Conservation (phyloP, 192 early-diverging fungal species). For the Borealophlyctis nickersoniae region DNA sequence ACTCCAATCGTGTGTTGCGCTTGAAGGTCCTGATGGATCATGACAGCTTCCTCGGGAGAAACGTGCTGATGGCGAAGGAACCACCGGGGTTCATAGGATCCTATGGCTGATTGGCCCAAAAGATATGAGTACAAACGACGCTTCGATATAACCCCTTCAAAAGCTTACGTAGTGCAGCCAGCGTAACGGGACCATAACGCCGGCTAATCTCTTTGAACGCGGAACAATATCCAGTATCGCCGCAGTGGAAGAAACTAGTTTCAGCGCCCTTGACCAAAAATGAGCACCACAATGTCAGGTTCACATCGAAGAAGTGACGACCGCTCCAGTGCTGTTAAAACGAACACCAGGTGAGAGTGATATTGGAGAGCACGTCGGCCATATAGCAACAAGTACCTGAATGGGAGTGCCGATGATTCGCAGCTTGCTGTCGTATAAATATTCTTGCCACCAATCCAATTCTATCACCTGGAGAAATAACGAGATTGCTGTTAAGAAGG, state of each 20-base stretch:
- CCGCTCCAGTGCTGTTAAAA: slow-evolving; percentile 39
- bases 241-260: slow-evolving; percentile 50
- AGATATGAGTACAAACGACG: background rate
- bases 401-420: slow-evolving; percentile 40
- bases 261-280: slow-evolving; percentile 43
- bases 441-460: slow-evolving; percentile 60
- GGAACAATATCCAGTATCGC: slow-evolving; percentile 54
- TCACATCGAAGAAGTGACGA: slow-evolving; percentile 43
- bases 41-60: slow-evolving; percentile 49
- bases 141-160: background rate
- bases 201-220: slow-evolving; percentile 52
- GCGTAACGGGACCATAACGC: slow-evolving; percentile 46
- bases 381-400: background rate
- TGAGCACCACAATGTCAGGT: slow-evolving; percentile 48
- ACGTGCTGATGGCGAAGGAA: slow-evolving; percentile 54
- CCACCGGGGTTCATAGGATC: slow-evolving; percentile 48
- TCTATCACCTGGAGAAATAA: slow-evolving; percentile 45
- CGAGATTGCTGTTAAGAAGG: too few species aligned
- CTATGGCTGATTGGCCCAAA: slow-evolving; percentile 36
- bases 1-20: slow-evolving; percentile 49
- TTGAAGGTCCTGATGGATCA: slow-evolving; percentile 43
- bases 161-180: slow-evolving; percentile 48
- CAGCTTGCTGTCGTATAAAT: slow-evolving; percentile 37
- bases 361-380: background rate
- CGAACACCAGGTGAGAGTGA: background rate